Base-by-base conservation (phyloP, 495 filamentous ascomycete genomes). In the Amniculicola lignicola region DNA sequence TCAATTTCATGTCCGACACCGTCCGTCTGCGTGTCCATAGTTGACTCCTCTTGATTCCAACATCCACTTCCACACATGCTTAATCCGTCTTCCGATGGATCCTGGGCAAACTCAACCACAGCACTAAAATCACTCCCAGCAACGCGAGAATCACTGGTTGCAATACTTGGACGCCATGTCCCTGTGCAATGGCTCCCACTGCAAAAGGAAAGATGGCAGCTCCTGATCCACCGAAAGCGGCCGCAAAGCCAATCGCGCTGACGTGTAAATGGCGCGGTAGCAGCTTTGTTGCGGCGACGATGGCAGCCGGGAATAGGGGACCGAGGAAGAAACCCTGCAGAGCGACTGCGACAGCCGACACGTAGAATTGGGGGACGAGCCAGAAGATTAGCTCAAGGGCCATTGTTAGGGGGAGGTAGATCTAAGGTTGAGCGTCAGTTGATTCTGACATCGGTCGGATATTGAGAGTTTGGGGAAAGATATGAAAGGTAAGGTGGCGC, bases 121-220 rank as follows among this genome's bases (percentile, higher is more conserved):
- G 31, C 40, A 25, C 47, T 55, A 67, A 63, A 38, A 70, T 66
- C 40, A 68, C 65, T 18, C 70, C 80, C 18, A 90, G 72, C 40
- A 91, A 66, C 19, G 79, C 85, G 67, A 93, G 71, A 47, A 85
- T 78, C 59, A 91, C 80, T 12, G 88, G 88, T 71, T 90, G 88
- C 60, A 92, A 61, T 10, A 90, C 87, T 64, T 83, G 69, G 7
- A 93, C 88, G 14, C 90, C 89, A 67, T 81, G 86, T 14, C 78
- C 80, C 68, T 93, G 84, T 5, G 89, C 90, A 69, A 94, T 85
- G 0, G 87, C 87, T 1, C 89, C 89, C 0, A 95, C 86, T 0
- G 81, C 86, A 66, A 95, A 95, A 0, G 90, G 90, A 42, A 95
- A 81, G 14, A 92, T 67, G 0, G 88, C 87, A 2, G 87, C 89